Percentiles rank a stretch among this genome's conserved stretches.
Conservation (phyloP, 768 basidiomycete species). For the Termitomyces bulborhizus region DNA sequence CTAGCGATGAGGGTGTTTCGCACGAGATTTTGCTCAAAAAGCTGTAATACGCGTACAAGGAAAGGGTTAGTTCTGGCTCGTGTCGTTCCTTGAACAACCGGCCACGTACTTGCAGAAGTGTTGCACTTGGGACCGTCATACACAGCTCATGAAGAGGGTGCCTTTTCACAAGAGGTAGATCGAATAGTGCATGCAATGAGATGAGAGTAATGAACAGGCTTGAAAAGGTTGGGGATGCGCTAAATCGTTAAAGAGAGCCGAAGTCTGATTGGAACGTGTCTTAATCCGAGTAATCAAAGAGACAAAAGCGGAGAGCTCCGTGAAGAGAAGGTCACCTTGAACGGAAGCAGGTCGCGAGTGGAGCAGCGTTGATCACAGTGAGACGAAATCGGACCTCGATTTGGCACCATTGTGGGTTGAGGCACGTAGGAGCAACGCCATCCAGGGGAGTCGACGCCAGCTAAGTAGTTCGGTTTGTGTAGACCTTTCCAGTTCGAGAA, state of each 20-base stretch:
- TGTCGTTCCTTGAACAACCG: not conserved
- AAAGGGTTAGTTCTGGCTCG: no score
- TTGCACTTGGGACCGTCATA: conserved; percentile 1
- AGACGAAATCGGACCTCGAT: no score
- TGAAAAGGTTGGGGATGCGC: not conserved
- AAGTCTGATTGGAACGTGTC: conserved; percentile 3
- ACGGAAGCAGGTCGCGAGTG: not conserved
- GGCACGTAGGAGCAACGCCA: not conserved
- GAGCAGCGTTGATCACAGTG: not conserved
- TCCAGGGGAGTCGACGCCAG: not conserved
- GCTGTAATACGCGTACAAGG: conserved; percentile 4
- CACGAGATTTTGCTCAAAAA: conserved; percentile 19
- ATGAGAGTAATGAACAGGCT: not conserved
- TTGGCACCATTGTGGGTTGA: not conserved
- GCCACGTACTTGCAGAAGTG: not conserved
- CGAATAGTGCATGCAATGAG: not conserved
- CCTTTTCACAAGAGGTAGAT: not conserved
- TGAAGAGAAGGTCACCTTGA: not conserved
- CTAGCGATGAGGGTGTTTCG: conserved; percentile 21
- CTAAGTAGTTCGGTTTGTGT: not conserved
- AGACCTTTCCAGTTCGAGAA: not conserved
- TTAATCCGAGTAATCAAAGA: conserved; percentile 6
- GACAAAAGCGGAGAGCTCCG: not conserved
- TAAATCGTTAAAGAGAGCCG: not conserved
- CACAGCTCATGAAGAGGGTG: not conserved